Percentiles rank a stretch among this genome's conserved stretches.
These are phyloP conservation scores for Stenocarpella maydis DNA, from an alignment of 2,329 filamentous ascomycete genomes.

Conservation along the genomic window DNA sequence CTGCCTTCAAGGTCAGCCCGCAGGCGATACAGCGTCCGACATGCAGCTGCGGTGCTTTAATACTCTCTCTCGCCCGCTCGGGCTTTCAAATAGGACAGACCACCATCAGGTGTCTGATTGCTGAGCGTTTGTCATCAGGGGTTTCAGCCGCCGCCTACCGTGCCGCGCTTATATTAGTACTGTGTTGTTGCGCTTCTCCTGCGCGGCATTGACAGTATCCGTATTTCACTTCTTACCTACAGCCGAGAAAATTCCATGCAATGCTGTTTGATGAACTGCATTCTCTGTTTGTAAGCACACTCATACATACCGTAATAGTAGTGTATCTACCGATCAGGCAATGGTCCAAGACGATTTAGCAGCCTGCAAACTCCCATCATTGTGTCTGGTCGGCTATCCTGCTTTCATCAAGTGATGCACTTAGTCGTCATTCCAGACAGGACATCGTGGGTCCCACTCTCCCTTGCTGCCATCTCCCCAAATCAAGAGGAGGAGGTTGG, in stretches of 20 bases:
- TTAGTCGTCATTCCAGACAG: no score
- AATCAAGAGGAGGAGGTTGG: no score
- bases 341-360: neutral
- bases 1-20: neutral
- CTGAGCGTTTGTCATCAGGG: slow-evolving; percentile 25
- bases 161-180: slow-evolving; percentile 13
- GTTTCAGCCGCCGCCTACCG: slow-evolving; percentile 6
- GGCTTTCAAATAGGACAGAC: neutral
- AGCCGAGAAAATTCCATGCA: neutral
- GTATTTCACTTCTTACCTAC: neutral
- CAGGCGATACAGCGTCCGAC: neutral
- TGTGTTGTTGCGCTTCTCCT: fast-evolving
- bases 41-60: neutral
- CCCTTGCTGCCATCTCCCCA: no score
- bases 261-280: neutral
- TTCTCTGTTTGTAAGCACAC: no score
- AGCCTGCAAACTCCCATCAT: neutral
- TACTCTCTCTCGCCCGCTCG: neutral
- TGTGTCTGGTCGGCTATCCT: neutral
- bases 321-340: no score
- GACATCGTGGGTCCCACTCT: no score
- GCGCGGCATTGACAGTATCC: neutral
- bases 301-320: no score
- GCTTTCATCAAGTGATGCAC: no score
- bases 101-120: slow-evolving; percentile 8